Evolutionary conservation across 176 grass and related monocot genomes (phyloP), one percentile per base, ranked within the genome.

Genomic region (Microstegium vimineum): DNA sequence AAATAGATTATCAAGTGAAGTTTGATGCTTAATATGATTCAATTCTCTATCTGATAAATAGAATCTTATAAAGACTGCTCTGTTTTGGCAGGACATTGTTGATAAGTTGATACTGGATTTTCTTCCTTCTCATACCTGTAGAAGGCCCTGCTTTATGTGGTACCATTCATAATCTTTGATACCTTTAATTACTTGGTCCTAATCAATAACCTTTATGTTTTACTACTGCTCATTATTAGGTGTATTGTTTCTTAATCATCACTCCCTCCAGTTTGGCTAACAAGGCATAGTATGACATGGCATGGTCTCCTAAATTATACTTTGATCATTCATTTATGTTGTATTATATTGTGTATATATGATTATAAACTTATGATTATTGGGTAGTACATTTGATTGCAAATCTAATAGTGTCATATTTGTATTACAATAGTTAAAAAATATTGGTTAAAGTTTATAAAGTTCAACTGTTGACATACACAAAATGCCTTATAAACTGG

Each of bases 131-230:
- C 8, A 5, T 34, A 66, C 22, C 46, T 77, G 16, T 10, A 33
- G 47, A 61, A 30, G 37, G 32, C 40, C 20, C 54, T 52, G 47
- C 40, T 71, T 76, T 42, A 28, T 46, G 84, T 61, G 82, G 87
- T 81, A 85, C 35, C 10, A 17, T 68, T 73, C 40, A 40, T 64
- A 35, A 81, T 54, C 38, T 54, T 84, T 85, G 71, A 66, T 80
- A 47, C 73, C 27, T 62, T 74, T 63, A 40, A 59, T 60, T 69
- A 60, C 25, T 60, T 62, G 49, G 17, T 17, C 40, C 32, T 62
- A 75, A 4, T n/a, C 62, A 40, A 17, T 1, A 25, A 8, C 4
- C 4, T 40, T 69, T 40, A 28, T 31, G n/a, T 56, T 42, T 52
- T 80, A 42, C 70, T 32, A 38, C 47, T 52, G 62, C 11, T 40